Evolutionary conservation across 306 rosid species (phyloP).

Genomic region (Bauhinia variegata): DNA sequence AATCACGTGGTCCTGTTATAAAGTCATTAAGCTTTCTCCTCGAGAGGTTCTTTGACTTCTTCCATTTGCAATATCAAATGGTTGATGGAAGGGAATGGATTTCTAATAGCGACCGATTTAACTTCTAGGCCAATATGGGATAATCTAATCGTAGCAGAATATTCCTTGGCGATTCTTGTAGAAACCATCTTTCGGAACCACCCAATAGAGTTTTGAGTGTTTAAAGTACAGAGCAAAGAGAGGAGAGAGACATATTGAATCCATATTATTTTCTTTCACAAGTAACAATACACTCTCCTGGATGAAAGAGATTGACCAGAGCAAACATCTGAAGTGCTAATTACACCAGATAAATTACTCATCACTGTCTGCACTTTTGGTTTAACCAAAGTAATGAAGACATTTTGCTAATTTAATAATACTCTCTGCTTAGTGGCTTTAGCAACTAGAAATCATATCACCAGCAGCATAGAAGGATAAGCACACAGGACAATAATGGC

Average conservation of each 20-base stretch:
- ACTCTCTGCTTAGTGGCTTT: no score
- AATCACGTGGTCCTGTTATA: background rate
- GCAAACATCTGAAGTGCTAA: background rate
- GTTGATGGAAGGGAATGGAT: background rate
- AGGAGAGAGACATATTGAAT: slow-evolving; percentile 1
- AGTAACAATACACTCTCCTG: background rate
- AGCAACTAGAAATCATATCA: slow-evolving; percentile 18
- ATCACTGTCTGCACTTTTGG: background rate
- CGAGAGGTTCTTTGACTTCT: slow-evolving; percentile 14
- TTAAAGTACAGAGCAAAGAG: slow-evolving; percentile 14
- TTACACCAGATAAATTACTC: background rate
- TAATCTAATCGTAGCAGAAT: background rate
- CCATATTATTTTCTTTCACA: slow-evolving; percentile 6
- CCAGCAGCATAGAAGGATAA: slow-evolving; percentile 26
- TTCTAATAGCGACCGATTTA: background rate
- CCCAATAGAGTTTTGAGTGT: background rate
- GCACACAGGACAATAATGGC: slow-evolving; percentile 34
- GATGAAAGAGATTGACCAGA: background rate
- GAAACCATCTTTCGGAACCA: slow-evolving; percentile 24
- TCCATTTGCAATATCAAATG: slow-evolving; percentile 8
- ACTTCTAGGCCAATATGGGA: background rate
- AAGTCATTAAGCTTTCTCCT: background rate
- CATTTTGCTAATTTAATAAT: no score
- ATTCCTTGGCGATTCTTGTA: slow-evolving; percentile 4
- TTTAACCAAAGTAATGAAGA: background rate